Evolutionary conservation across 805 yeast genomes (phyloP).

Genomic region (Starmerella apicola): DNA sequence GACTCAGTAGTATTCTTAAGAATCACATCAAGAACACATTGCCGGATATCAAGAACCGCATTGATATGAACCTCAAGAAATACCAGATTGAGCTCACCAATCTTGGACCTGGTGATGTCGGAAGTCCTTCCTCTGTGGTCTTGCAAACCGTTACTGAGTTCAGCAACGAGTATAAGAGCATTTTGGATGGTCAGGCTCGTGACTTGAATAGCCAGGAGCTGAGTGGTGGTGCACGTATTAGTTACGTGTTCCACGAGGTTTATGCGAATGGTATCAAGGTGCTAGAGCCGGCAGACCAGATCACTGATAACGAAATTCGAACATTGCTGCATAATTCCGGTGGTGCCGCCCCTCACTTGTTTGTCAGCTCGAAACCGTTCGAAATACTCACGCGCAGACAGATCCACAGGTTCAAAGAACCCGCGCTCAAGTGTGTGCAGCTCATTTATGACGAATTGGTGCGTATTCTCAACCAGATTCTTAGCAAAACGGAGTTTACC

Average conservation of each 20-base stretch:
- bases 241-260: constrained; percentile 94
- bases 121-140: constrained; percentile 81
- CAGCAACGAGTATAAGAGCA: constrained; percentile 80
- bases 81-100: constrained; percentile 65
- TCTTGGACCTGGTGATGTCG: constrained; percentile 69
- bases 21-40: constrained; percentile 79
- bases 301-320: constrained; percentile 88
- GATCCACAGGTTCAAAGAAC: constrained; percentile 89
- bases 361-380: constrained; percentile 95
- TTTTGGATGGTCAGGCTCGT: constrained; percentile 85
- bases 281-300: constrained; percentile 91
- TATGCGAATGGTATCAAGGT: constrained; percentile 86
- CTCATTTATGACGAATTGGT: constrained; percentile 90
- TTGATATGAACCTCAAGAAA: constrained; percentile 73
- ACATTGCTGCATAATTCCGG: constrained; percentile 95
- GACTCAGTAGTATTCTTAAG: constrained; percentile 75
- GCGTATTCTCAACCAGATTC: constrained; percentile 75
- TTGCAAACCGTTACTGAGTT: constrained; percentile 87
- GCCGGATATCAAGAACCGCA: constrained; percentile 88
- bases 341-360: constrained; percentile 89
- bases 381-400: constrained; percentile 89
- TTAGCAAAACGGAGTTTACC: constrained; percentile 65
- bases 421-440: constrained; percentile 75
- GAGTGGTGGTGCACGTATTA: constrained; percentile 96
- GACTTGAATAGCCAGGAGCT: constrained; percentile 82